A percentile compares a stretch with the other conserved stretches of the same genome.
Conservation (phyloP, 2,329 filamentous ascomycete species). For the Fonsecaea pugnacius region DNA sequence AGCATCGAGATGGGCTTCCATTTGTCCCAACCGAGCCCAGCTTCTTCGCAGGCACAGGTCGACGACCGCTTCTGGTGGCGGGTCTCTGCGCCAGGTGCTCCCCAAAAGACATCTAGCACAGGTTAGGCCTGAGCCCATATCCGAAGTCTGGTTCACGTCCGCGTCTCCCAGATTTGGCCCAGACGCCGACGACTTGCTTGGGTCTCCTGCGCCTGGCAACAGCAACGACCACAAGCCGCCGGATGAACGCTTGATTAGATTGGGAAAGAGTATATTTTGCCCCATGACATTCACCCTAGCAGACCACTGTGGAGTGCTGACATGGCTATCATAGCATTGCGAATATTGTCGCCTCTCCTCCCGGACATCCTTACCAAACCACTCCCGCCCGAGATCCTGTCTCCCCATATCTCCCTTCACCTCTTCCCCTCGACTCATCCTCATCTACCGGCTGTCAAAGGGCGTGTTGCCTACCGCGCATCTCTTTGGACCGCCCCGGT, state of each 20-base stretch:
- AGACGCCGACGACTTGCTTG: conserved; percentile 35
- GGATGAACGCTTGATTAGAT: conserved; percentile 64
- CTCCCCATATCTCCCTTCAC: conserved; percentile 65
- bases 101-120: conserved; percentile 43
- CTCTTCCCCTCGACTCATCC: conserved; percentile 66
- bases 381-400: conserved; percentile 65
- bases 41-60: conserved; percentile 22
- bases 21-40: conserved; percentile 4
- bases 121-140: conserved; percentile 44
- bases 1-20: conserved; percentile 17
- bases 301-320: conserved; percentile 20
- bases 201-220: conserved; percentile 27
- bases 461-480: conserved; percentile 85
- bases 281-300: background rate
- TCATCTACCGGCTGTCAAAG: conserved; percentile 86
- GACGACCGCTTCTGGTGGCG: conserved; percentile 23
- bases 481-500: conserved; percentile 95
- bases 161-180: conserved; percentile 36
- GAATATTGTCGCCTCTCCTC: conserved; percentile 65
- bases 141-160: conserved; percentile 44
- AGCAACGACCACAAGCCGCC: conserved; percentile 52
- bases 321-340: conserved; percentile 53
- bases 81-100: conserved; percentile 25
- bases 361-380: conserved; percentile 65
- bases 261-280: conserved; percentile 61